A percentile compares a stretch with the other conserved stretches of the same genome.
These are phyloP conservation scores for Theobroma grandiflorum DNA, from an alignment of 441 rosid species.

Conservation along the genomic window DNA sequence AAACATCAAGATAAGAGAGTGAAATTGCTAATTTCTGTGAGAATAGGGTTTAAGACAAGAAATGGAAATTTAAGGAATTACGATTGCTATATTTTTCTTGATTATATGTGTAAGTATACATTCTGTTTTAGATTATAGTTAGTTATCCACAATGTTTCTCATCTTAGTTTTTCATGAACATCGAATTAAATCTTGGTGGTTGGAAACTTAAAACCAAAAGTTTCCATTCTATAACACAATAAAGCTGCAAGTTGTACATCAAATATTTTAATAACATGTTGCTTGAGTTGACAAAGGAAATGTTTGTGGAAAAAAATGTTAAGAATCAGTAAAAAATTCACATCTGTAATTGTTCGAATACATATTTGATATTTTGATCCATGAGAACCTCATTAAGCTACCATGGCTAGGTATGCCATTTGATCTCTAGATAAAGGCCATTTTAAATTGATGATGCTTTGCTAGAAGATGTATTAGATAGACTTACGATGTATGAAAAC, in stretches of 20 bases:
- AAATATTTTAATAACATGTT: constrained; percentile 3
- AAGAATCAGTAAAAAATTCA: constrained; percentile 10
- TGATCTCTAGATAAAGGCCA: too few species aligned
- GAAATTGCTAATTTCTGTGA: not conserved
- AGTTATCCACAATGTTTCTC: constrained; percentile 6
- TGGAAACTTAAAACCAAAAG: constrained; percentile 19
- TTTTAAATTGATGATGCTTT: too few species aligned
- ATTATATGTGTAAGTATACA: not conserved
- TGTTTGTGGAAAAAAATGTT: not conserved
- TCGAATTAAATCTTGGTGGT: constrained; percentile 28
- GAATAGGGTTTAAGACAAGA: not conserved
- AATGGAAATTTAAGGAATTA: not conserved
- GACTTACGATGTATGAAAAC: too few species aligned
- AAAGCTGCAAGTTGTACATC: not conserved
- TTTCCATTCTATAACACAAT: not conserved
- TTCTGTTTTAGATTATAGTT: not conserved
- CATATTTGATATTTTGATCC: too few species aligned
- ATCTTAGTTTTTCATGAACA: too few species aligned
- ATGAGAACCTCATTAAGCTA: not conserved
- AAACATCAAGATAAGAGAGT: not conserved
- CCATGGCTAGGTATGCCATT: too few species aligned
- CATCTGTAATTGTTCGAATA: not conserved
- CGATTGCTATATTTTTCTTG: not conserved
- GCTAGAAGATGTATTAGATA: too few species aligned
- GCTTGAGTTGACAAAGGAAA: constrained; percentile 3